Evolutionary conservation across 768 basidiomycete species (phyloP).

Genomic region (Xerocomellus chrysenteron): DNA sequence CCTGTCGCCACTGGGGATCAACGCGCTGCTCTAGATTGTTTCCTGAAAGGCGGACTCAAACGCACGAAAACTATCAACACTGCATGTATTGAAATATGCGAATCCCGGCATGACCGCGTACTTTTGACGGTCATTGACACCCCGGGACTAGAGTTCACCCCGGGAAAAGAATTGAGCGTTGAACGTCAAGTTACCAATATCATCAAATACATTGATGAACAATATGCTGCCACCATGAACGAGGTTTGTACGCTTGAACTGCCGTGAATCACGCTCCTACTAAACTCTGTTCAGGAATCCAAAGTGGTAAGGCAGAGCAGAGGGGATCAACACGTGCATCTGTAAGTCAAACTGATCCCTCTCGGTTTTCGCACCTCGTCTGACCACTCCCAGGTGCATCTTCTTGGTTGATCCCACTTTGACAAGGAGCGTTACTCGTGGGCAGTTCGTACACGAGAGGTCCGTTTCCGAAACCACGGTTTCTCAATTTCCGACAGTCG

Average conservation of each 20-base stretch:
- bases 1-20: conserved; percentile 77
- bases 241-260: conserved; percentile 48
- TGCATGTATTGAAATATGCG: conserved; percentile 78
- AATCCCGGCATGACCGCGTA: conserved; percentile 78
- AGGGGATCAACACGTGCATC: conserved; percentile 87
- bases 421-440: conserved; percentile 51
- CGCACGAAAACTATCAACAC: conserved; percentile 63
- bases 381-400: conserved; percentile 57
- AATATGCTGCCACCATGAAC: conserved; percentile 84
- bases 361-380: background rate
- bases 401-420: conserved; percentile 84
- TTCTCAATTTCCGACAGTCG: conserved; percentile 46
- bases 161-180: conserved; percentile 71
- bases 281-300: conserved; percentile 57
- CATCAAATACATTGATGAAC: conserved; percentile 76
- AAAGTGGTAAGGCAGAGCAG: conserved; percentile 86
- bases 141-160: conserved; percentile 75
- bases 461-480: conserved; percentile 69
- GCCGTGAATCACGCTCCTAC: background rate
- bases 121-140: conserved; percentile 83
- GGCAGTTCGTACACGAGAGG: conserved; percentile 48
- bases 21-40: conserved; percentile 58
- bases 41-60: conserved; percentile 60
- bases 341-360: conserved; percentile 48
- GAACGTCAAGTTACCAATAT: conserved; percentile 75